Evolutionary conservation across 208 protist species (phyloP).

Genomic region (Lotmaria passim): DNA sequence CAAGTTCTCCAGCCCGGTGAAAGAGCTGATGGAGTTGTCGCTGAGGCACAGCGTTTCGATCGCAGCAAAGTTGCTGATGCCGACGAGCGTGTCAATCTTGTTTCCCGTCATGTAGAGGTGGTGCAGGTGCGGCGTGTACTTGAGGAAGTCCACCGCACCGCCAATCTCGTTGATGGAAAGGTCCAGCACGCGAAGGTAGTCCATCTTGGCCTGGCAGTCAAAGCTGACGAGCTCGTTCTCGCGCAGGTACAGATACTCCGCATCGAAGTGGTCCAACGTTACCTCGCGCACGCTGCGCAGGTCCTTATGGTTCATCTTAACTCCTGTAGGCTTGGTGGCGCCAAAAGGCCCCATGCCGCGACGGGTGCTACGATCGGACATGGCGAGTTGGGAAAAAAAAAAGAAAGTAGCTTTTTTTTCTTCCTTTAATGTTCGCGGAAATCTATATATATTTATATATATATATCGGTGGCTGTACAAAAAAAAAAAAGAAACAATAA

Average conservation of each 20-base stretch:
- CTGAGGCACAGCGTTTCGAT: conserved; percentile 92
- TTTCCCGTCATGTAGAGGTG: conserved; percentile 94
- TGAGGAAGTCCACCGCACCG: conserved; percentile 84
- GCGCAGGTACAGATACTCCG: conserved; percentile 92
- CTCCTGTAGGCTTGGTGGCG: conserved; percentile 70
- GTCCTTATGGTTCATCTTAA: conserved; percentile 86
- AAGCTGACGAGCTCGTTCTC: conserved; percentile 92
- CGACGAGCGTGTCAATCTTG: conserved; percentile 87
- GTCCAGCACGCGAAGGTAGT: conserved; percentile 89
- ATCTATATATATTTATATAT: neutral
- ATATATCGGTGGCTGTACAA: neutral
- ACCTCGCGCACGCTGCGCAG: conserved; percentile 83
- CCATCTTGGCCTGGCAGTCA: conserved; percentile 80
- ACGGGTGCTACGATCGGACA: conserved; percentile 37
- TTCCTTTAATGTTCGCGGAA: neutral
- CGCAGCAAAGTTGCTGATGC: conserved; percentile 76
- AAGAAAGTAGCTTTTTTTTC: neutral
- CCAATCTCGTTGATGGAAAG: conserved; percentile 93
- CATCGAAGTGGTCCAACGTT: conserved; percentile 73
- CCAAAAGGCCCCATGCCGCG: conserved; percentile 54
- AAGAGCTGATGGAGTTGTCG: conserved; percentile 92
- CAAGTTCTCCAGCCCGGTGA: conserved; percentile 87
- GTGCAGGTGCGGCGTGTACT: conserved; percentile 76
- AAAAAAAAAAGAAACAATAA: neutral
- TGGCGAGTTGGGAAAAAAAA: neutral